These are phyloP conservation scores for Silybum marianum DNA, from an alignment of 129 eudicot species.

Conservation along the genomic window DNA sequence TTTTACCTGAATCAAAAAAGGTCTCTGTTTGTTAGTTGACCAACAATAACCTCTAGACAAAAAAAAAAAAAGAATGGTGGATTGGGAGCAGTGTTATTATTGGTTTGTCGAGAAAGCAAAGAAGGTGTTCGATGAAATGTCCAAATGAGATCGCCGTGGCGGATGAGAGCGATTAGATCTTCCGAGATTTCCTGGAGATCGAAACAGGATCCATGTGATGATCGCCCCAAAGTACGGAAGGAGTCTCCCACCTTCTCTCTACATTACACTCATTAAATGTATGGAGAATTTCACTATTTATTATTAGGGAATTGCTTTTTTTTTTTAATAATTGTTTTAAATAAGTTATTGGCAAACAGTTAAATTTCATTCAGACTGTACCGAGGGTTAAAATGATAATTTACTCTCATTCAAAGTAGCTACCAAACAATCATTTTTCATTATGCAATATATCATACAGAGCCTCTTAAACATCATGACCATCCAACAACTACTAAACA, in stretches of 20 bases:
- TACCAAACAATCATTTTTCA: too few species aligned
- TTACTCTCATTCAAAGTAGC: too few species aligned
- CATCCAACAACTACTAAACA: too few species aligned
- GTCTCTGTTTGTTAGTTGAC: not conserved
- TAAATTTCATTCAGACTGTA: too few species aligned
- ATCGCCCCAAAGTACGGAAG: conserved; percentile 32
- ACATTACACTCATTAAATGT: conserved; percentile 14
- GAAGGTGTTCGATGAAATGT: conserved; percentile 41
- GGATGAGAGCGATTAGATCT: not conserved
- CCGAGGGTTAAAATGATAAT: too few species aligned
- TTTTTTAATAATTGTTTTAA: too few species aligned
- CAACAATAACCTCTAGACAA: not conserved
- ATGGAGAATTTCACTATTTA: not conserved
- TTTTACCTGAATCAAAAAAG: conserved; percentile 21
- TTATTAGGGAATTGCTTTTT: too few species aligned
- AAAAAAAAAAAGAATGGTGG: not conserved
- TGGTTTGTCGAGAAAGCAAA: conserved; percentile 9
- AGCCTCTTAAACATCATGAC: too few species aligned
- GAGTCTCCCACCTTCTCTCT: conserved; percentile 22
- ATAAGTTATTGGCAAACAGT: too few species aligned
- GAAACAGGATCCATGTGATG: conserved; percentile 43
- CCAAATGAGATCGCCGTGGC: not conserved
- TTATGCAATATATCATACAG: too few species aligned
- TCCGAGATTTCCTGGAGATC: conserved; percentile 8
- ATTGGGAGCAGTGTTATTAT: conserved; percentile 12